These are phyloP conservation scores for Papiliotrema terrestris DNA, from an alignment of 1,284 basidiomycete genomes.

Conservation along the genomic window DNA sequence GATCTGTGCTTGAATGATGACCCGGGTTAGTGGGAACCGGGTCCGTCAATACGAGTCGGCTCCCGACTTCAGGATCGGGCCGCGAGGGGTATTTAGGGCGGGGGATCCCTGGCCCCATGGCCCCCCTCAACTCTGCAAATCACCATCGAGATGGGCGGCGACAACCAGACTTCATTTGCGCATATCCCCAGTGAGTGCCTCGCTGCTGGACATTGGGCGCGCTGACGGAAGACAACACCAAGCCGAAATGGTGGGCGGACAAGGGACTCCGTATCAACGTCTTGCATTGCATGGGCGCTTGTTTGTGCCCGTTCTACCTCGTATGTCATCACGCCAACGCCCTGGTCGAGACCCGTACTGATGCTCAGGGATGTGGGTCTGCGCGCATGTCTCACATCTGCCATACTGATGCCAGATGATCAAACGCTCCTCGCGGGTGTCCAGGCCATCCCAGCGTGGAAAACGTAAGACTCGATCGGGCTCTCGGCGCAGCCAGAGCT, in stretches of 20 bases:
- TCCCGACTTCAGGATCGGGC: too few species aligned
- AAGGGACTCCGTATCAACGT: conserved; percentile 9
- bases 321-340: conserved; percentile 1
- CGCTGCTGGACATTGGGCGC: background rate
- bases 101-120: too few species aligned
- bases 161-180: background rate
- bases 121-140: too few species aligned
- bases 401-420: conserved; percentile 6
- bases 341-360: background rate
- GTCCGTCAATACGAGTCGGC: too few species aligned
- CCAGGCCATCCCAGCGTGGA: conserved; percentile 12
- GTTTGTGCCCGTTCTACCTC: conserved; percentile 17
- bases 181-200: conserved; percentile 1
- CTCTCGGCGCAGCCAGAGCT: background rate
- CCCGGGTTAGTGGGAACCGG: too few species aligned
- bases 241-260: conserved; percentile 14
- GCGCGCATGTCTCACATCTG: background rate
- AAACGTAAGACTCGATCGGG: background rate
- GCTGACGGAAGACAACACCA: conserved; percentile 12
- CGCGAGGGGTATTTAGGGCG: too few species aligned
- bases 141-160: background rate
- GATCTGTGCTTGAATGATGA: too few species aligned
- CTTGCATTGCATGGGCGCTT: conserved; percentile 7
- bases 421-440: conserved; percentile 11
- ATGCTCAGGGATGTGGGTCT: background rate